These are phyloP conservation scores for Aspergillus olivimuriae DNA, from an alignment of 495 filamentous ascomycete genomes.

Conservation along the genomic window DNA sequence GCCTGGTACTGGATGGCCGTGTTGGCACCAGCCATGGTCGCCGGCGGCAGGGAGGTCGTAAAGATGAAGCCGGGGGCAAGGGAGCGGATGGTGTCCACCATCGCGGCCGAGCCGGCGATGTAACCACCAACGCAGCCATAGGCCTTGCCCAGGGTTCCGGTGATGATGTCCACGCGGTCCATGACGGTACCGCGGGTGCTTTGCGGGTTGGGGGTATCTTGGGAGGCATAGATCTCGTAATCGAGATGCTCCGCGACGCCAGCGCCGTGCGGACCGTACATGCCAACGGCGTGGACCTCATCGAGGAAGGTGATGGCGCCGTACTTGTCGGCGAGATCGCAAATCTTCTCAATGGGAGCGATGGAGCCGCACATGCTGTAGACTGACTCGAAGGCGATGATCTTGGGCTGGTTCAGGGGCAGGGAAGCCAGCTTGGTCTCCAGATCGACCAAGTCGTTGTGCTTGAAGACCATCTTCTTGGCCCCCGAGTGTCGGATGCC, in stretches of 20 bases:
- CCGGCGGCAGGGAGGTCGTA: slow-evolving; percentile 91
- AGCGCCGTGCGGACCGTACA: slow-evolving; percentile 96
- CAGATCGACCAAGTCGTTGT: slow-evolving; percentile 87
- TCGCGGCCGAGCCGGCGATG: slow-evolving; percentile 80
- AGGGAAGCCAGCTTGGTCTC: slow-evolving; percentile 87
- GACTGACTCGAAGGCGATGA: slow-evolving; percentile 97
- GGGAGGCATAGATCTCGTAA: slow-evolving; percentile 58
- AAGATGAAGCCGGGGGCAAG: slow-evolving; percentile 98
- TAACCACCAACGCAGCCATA: slow-evolving; percentile 98
- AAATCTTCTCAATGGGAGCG: slow-evolving; percentile 91
- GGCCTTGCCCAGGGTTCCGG: slow-evolving; percentile 92
- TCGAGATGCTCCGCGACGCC: slow-evolving; percentile 97
- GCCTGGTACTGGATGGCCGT: slow-evolving; percentile 91
- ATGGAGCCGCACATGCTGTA: slow-evolving; percentile 99
- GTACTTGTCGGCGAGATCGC: slow-evolving; percentile 94
- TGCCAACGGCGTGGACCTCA: slow-evolving; percentile 97
- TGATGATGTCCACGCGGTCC: slow-evolving; percentile 96
- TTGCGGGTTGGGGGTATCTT: slow-evolving; percentile 55
- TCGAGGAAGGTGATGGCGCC: slow-evolving; percentile 96
- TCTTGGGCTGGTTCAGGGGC: slow-evolving; percentile 80
- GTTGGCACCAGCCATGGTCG: slow-evolving; percentile 92
- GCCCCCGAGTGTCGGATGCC: slow-evolving; percentile 95
- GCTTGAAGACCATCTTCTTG: slow-evolving; percentile 96
- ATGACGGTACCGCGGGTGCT: slow-evolving; percentile 71
- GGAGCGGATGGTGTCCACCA: slow-evolving; percentile 94